Base-by-base conservation (phyloP, 495 filamentous ascomycete species). In the Lasiosphaeria ovina region DNA sequence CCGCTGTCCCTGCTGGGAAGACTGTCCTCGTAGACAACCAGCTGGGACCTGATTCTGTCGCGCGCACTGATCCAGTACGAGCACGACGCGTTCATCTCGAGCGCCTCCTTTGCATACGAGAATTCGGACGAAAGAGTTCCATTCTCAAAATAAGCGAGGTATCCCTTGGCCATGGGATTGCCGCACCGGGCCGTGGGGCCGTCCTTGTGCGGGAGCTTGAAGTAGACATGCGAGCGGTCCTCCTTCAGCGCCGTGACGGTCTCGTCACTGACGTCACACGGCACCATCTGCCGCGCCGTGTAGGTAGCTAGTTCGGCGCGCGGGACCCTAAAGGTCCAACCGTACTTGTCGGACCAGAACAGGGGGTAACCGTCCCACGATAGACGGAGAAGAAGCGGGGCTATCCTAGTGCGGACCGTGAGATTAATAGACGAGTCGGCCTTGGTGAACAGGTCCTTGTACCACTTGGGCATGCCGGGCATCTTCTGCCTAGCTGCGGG, bases 11-110 rank as follows among this genome's bases (percentile, higher is more conserved):
- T 24, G 24, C 24, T 2, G 24, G 62, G 50, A 11, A 84, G 64
- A 52, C 95, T 85, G 50, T 85, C 79, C 56, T 89, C 78, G 64
- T 96, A 97, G 7, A 99, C 88, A 16, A 97, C 93, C 79, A 97
- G 88, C 71, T 99, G 94, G 31, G 87, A 88, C 81, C 79, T 90
- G 61, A 99, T 98, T 51, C 94, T 83, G 67, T 96, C 91, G 57
- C 94, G 81, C 17, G 95, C 92, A 64, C 89, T 94, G 57, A 98
- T 98, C 94, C 94, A 99, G 74, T 99, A 99, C 1, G 92, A 97
- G 68, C 94, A 99, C 0, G 90, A 93, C 3, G 93, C 91, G 67
- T 99, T 99, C 95, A 98, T 97, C 58, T 98, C 89, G 55, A 98
- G 79, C 5, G 94, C 94, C 69, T 96, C 91, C 66, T 93, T 96